A percentile compares a stretch with the other conserved stretches of the same genome.
These are phyloP conservation scores for Kwoniella shandongensis DNA, from an alignment of 768 basidiomycete species.

Conservation along the genomic window DNA sequence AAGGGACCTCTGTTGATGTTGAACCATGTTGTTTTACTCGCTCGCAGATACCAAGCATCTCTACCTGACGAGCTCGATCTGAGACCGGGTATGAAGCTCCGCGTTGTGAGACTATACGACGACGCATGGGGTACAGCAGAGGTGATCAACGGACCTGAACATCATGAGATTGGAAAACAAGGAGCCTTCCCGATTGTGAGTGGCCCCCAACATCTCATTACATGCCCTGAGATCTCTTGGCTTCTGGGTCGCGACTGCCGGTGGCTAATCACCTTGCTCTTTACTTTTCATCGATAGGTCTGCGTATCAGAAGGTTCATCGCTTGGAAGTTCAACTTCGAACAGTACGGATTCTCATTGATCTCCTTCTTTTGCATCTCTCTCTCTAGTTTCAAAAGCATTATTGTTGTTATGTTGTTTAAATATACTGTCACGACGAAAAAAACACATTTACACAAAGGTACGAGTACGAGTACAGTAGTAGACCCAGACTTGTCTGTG, in stretches of 20 bases:
- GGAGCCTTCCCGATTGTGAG: conserved; percentile 51
- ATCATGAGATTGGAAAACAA: conserved; percentile 32
- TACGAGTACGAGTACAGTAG: too few species aligned
- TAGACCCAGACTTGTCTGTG: too few species aligned
- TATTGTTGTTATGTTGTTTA: too few species aligned
- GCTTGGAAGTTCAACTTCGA: conserved; percentile 7
- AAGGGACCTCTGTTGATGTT: neutral
- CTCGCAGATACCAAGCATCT: conserved; percentile 41
- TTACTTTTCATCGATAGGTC: too few species aligned
- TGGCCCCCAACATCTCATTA: too few species aligned
- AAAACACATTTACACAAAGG: too few species aligned
- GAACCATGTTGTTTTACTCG: neutral
- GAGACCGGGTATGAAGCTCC: conserved; percentile 49
- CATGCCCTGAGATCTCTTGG: neutral
- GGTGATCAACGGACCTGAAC: conserved; percentile 33
- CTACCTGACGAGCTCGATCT: conserved; percentile 53
- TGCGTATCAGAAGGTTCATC: conserved; percentile 27
- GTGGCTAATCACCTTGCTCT: too few species aligned
- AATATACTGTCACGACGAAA: too few species aligned
- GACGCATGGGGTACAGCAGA: conserved; percentile 53
- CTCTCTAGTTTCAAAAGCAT: too few species aligned
- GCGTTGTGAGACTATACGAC: conserved; percentile 49
- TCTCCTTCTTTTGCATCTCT: neutral
- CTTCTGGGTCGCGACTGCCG: too few species aligned
- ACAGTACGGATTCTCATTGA: neutral